phyloP scores from a whole-genome alignment of 108 stramenopile species.

The Skeletonema grethae region DNA sequence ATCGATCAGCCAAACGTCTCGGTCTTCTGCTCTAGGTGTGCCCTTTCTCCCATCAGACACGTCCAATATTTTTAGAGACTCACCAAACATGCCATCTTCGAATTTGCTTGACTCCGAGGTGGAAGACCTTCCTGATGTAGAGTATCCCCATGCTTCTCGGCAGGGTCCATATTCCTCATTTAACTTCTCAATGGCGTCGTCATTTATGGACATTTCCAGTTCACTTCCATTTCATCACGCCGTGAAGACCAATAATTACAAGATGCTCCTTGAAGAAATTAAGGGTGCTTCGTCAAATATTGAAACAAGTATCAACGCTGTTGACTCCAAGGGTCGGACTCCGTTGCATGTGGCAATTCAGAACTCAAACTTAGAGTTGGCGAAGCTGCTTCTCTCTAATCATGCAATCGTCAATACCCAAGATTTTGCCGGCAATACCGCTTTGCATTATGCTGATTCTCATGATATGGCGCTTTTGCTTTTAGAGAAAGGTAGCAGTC shows the following conservation, averaged over 20 bases:
- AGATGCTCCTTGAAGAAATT: slow-evolving; percentile 28
- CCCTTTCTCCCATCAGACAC: slow-evolving; percentile 2
- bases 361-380: slow-evolving; percentile 45
- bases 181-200: slow-evolving; percentile 15
- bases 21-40: slow-evolving; percentile 11
- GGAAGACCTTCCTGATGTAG: slow-evolving; percentile 28
- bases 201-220: slow-evolving; percentile 6
- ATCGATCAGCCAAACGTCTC: slow-evolving; percentile 9
- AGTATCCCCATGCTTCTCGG: slow-evolving; percentile 2
- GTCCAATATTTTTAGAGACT: slow-evolving; percentile 9
- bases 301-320: slow-evolving; percentile 38
- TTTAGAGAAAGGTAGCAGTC: slow-evolving; percentile 69
- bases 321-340: slow-evolving; percentile 48
- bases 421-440: slow-evolving; percentile 78
- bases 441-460: slow-evolving; percentile 67
- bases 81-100: slow-evolving; percentile 11
- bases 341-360: slow-evolving; percentile 79
- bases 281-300: slow-evolving; percentile 18
- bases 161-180: not conserved
- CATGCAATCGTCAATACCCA: slow-evolving; percentile 73
- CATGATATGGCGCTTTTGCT: slow-evolving; percentile 56
- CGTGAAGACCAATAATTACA: slow-evolving; percentile 24
- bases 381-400: slow-evolving; percentile 53
- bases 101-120: slow-evolving; percentile 47
- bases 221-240: slow-evolving; percentile 37